phyloP scores from a whole-genome alignment of 805 yeast genomes.

The Lipomyces yamanashiensis region DNA sequence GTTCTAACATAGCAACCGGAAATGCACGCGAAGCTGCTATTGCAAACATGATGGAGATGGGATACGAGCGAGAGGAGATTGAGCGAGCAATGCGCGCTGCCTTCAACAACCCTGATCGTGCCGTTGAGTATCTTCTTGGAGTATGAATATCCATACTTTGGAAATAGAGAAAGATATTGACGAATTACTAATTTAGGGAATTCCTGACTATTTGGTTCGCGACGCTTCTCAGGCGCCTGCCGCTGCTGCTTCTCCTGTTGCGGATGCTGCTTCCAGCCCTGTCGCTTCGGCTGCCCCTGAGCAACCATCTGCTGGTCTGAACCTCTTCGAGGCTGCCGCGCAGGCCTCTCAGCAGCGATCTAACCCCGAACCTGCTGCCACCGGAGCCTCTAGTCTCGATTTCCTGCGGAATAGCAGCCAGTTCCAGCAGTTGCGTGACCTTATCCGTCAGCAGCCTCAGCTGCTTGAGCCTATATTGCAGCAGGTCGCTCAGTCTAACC shows the following conservation, averaged over 20 bases:
- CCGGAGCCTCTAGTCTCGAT: slow-evolving; percentile 55
- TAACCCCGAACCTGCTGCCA: slow-evolving; percentile 50
- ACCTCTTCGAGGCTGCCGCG: slow-evolving; percentile 49
- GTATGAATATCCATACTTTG: slow-evolving; percentile 14
- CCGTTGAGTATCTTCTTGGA: slow-evolving; percentile 89
- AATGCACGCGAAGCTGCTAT: slow-evolving; percentile 77
- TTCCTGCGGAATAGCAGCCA: slow-evolving; percentile 44
- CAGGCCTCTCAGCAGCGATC: slow-evolving; percentile 55
- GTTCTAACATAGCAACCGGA: slow-evolving; percentile 60
- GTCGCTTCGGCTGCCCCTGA: slow-evolving; percentile 38
- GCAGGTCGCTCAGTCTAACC: slow-evolving; percentile 78
- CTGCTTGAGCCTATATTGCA: slow-evolving; percentile 82
- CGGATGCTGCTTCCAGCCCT: slow-evolving; percentile 26
- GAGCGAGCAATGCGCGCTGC: slow-evolving; percentile 93
- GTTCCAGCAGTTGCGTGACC: slow-evolving; percentile 68
- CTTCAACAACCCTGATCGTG: slow-evolving; percentile 95
- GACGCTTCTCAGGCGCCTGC: slow-evolving; percentile 37
- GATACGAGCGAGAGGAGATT: slow-evolving; percentile 84
- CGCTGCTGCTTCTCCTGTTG: slow-evolving; percentile 38
- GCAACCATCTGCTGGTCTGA: slow-evolving; percentile 44
- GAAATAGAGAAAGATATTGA: not conserved
- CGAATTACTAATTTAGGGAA: slow-evolving; percentile 54
- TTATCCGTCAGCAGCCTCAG: slow-evolving; percentile 85
- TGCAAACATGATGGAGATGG: slow-evolving; percentile 90
- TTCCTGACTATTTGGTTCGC: slow-evolving; percentile 66